Evolutionary conservation across 2,329 filamentous ascomycete genomes (phyloP), one percentile per base, ranked within the genome.

Genomic region (Lasiodiplodia sp.): DNA sequence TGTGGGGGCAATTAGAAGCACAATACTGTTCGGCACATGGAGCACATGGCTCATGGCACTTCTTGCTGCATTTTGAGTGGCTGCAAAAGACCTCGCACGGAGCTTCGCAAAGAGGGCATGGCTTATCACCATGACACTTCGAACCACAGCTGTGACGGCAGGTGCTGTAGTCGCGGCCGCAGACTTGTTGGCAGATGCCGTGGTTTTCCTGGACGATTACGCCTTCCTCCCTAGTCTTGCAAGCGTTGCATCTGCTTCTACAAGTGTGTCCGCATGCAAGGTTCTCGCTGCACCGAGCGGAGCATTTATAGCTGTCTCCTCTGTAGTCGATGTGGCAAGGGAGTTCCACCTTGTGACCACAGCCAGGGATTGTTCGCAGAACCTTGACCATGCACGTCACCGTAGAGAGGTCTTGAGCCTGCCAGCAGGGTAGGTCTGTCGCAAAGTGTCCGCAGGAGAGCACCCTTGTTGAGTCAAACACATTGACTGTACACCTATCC

Each of bases 21-120:
- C 89, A 92, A 1, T 75, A 71, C 25, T 44, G 21, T 70, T 88
- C 85, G 0, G 85, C 85, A 71, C 90, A 92, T 0, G 89, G 89
- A 2, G 80, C 75, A 72, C 90, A 92, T 2, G 88, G 85, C 72
- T 91, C 85, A 31, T 80, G 76, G 73, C 90, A 92, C 4, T 74
- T 75, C 67, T 83, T 83, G n/a, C 73, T 75, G 73, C 90, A 92
- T 66, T 73, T 79, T 0, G 85, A 88, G 75, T 89, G 88, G 23
- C 75, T 79, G 75, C 89, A 91, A 2, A 78, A 77, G 16, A 86
- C 83, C 52, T 89, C 85, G 72, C 89, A 92, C 0, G 77, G 76
- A 14, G 73, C 70, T 0, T 71, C 18, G 73, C 88, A 91, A 0
- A 83, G 82, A 0, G 76, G 75, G 70, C 88, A 90, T 0, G 74